phyloP scores from a whole-genome alignment of 495 filamentous ascomycete species.

The Hyaloscypha variabilis region DNA sequence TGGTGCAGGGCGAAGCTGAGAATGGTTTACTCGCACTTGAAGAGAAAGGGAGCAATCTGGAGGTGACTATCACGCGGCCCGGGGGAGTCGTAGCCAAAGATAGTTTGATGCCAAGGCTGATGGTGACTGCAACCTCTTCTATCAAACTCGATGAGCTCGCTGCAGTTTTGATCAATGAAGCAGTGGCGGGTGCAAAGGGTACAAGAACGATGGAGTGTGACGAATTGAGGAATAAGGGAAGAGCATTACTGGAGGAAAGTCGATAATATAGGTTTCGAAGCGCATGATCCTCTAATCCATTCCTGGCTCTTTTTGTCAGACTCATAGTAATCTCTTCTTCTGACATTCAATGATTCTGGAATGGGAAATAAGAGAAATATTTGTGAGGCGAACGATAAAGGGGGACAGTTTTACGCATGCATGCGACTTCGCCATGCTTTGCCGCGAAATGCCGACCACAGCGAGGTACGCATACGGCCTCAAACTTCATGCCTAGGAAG shows the following conservation, averaged over 20 bases:
- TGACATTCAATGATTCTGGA: not conserved
- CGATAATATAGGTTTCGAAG: not conserved
- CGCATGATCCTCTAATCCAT: not conserved
- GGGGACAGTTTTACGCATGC: not conserved
- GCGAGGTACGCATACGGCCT: not conserved
- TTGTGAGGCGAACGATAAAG: not conserved
- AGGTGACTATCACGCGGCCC: slow-evolving; percentile 9
- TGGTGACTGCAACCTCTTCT: not conserved
- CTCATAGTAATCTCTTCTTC: not conserved
- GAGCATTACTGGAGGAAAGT: not conserved
- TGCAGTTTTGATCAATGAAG: slow-evolving; percentile 11
- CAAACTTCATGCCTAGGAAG: not conserved
- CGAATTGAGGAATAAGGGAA: slow-evolving; percentile 6
- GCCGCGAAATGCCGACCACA: not conserved
- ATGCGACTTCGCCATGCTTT: not conserved
- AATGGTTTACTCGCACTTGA: slow-evolving; percentile 21
- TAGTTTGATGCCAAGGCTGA: not conserved
- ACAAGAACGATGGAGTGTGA: slow-evolving; percentile 14
- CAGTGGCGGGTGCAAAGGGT: slow-evolving; percentile 5
- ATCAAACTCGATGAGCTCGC: slow-evolving; percentile 20
- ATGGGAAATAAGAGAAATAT: not conserved
- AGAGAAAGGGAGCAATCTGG: slow-evolving; percentile 17
- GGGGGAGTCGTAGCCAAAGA: slow-evolving; percentile 13
- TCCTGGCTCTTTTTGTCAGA: not conserved
- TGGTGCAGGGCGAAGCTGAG: slow-evolving; percentile 15